Base-by-base conservation (phyloP, 257 asterid genomes). In the Salvia miltiorrhiza region DNA sequence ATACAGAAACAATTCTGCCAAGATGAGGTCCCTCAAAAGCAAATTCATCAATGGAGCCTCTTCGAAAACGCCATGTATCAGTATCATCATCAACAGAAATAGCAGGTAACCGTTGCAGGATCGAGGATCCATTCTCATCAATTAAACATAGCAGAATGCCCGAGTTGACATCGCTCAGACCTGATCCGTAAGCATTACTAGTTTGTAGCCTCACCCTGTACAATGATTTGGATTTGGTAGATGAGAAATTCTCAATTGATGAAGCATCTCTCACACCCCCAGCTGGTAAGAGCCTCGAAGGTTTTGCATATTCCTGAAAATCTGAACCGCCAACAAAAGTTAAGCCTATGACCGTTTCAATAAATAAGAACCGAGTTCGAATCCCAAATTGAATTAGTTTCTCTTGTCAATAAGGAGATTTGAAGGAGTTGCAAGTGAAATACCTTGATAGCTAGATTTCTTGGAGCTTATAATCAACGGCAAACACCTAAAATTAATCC, bases 301-400 rank as follows among this genome's bases (percentile, higher is more conserved):
- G 98, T 65, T 85, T 93, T 26, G 82, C 94, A 73, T 85, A 88
- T 69, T 79, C 95, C 83, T 83, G 96, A 81, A 88, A 90, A 88
- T 90, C 98, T 93, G 77, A 74, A 66, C 40, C 32, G 30, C 30
- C 33, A 5, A 53, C 59, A 9, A 72, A 23, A 19, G 1, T 8
- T 43, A 17, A 7, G n/a, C n/a, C n/a, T n/a, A 9, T 23, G 8
- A 24, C 16, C 6, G 23, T 3, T 11, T 9, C 32, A 11, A 53
- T 11, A 5, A 6, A 26, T 12, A 24, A 23, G 19, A 53, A 12
- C 60, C 23, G 28, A 11, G 10, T 47, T 8, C 39, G 8, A 12
- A 30, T 30, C 0, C 2, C 3, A 14, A 47, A 59, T 59, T 24
- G 11, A 37, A 21, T 12, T 10, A 7, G 10, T 61, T 12, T 39